Conservation (phyloP, 108 stramenopile genomes). For the Craspedostauros australis region DNA sequence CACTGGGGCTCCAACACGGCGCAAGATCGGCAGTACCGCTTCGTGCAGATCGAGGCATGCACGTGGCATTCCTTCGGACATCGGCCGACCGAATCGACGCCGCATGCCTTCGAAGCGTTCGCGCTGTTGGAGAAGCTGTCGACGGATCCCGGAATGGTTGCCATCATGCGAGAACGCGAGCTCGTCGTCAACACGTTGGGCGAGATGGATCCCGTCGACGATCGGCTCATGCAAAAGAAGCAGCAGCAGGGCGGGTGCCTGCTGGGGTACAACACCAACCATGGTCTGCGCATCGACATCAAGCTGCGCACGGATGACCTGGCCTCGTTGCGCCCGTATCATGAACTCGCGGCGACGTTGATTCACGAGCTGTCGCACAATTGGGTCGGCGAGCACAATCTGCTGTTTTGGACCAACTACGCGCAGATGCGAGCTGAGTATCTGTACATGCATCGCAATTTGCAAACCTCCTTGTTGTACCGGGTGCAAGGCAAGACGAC, state of each 20-base stretch:
- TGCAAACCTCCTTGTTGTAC: slow-evolving; percentile 25
- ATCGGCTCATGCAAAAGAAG: slow-evolving; percentile 62
- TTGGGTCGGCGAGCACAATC: slow-evolving; percentile 75
- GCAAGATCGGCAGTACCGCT: slow-evolving; percentile 49
- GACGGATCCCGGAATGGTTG: slow-evolving; percentile 60
- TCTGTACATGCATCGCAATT: slow-evolving; percentile 35
- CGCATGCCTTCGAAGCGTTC: slow-evolving; percentile 65
- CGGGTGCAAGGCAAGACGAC: slow-evolving; percentile 61
- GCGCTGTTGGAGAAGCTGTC: slow-evolving; percentile 54
- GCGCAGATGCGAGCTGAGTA: slow-evolving; percentile 75
- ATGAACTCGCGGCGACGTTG: slow-evolving; percentile 53
- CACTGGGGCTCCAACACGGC: slow-evolving; percentile 10
- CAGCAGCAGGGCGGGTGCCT: slow-evolving; percentile 50
- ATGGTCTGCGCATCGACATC: slow-evolving; percentile 59
- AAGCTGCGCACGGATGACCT: slow-evolving; percentile 64
- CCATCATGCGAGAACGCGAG: slow-evolving; percentile 54
- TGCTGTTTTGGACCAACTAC: slow-evolving; percentile 72
- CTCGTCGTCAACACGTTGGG: slow-evolving; percentile 64
- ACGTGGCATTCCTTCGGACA: slow-evolving; percentile 58
- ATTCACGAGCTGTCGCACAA: slow-evolving; percentile 80
- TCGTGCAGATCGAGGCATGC: slow-evolving; percentile 53
- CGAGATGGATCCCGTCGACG: slow-evolving; percentile 84
- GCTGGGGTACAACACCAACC: slow-evolving; percentile 80
- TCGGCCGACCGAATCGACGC: slow-evolving; percentile 37
- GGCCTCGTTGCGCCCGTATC: slow-evolving; percentile 49